These are phyloP conservation scores for Saccharomyces paradoxus DNA, from an alignment of 805 yeast species.

Conservation along the genomic window DNA sequence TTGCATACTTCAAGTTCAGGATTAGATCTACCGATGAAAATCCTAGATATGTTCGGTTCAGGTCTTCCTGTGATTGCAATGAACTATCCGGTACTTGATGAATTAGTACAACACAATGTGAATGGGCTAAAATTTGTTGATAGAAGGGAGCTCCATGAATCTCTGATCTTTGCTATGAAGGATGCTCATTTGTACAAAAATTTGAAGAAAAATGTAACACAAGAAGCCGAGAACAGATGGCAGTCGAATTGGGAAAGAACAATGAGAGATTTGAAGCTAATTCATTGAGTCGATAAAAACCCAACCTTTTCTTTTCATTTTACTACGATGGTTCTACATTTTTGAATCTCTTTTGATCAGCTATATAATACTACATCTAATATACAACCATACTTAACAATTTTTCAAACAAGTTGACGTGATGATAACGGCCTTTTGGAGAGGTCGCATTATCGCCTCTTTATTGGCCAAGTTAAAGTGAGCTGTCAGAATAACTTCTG, in stretches of 20 bases:
- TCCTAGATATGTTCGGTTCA: constrained; percentile 91
- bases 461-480: neutral
- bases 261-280: constrained; percentile 19
- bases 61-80: constrained; percentile 87
- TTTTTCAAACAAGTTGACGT: too few species aligned
- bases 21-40: constrained; percentile 92
- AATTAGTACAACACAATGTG: constrained; percentile 56
- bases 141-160: constrained; percentile 38
- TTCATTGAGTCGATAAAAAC: constrained; percentile 4
- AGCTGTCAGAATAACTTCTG: neutral
- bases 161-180: constrained; percentile 32
- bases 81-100: constrained; percentile 67
- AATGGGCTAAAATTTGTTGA: constrained; percentile 60
- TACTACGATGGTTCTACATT: too few species aligned
- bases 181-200: constrained; percentile 29
- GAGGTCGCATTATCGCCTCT: too few species aligned
- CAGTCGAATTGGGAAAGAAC: constrained; percentile 56
- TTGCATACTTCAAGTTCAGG: constrained; percentile 90
- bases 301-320: neutral
- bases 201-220: constrained; percentile 60
- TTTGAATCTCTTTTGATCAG: too few species aligned
- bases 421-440: too few species aligned
- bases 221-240: constrained; percentile 70
- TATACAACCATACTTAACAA: too few species aligned
- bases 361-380: too few species aligned